Evolutionary conservation across 257 asterid species (phyloP).

Genomic region (Solanum dulcamara): DNA sequence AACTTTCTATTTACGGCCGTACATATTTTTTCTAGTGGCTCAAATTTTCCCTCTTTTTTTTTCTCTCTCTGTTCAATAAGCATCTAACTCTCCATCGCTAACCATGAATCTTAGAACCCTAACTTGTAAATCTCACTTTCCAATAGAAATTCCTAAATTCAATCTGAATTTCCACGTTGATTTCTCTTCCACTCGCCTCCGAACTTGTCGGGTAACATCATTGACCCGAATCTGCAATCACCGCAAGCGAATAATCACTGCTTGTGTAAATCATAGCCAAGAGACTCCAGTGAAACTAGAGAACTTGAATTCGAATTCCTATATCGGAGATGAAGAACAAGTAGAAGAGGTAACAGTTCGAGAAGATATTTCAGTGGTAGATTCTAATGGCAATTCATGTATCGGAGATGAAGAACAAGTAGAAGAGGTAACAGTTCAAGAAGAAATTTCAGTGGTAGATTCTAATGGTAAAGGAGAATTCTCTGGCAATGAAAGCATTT

Average conservation of each 20-base stretch:
- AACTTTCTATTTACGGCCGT: neutral
- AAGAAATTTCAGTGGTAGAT: slow-evolving; percentile 12
- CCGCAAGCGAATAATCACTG: neutral
- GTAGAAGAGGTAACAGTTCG: slow-evolving; percentile 9
- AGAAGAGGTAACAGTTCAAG: slow-evolving; percentile 12
- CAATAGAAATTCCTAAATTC: slow-evolving; percentile 2
- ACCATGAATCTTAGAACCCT: slow-evolving; percentile 39
- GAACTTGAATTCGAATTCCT: neutral
- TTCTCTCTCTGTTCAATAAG: neutral
- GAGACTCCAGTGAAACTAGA: slow-evolving; percentile 9
- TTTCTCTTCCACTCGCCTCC: neutral
- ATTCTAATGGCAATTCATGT: slow-evolving; percentile 1
- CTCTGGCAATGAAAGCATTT: slow-evolving; percentile 43
- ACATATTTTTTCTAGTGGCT: neutral
- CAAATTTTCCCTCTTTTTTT: neutral
- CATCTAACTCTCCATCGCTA: neutral
- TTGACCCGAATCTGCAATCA: neutral
- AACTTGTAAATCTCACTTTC: slow-evolving; percentile 13
- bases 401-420: neutral
- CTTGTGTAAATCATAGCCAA: slow-evolving; percentile 33
- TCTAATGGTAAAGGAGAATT: slow-evolving; percentile 20
- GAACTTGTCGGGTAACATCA: neutral
- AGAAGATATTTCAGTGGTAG: slow-evolving; percentile 12
- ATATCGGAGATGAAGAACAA: neutral
- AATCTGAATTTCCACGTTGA: neutral